Base-by-base conservation (phyloP, 1,139 yeast genomes). In the Taphrina confusa region DNA sequence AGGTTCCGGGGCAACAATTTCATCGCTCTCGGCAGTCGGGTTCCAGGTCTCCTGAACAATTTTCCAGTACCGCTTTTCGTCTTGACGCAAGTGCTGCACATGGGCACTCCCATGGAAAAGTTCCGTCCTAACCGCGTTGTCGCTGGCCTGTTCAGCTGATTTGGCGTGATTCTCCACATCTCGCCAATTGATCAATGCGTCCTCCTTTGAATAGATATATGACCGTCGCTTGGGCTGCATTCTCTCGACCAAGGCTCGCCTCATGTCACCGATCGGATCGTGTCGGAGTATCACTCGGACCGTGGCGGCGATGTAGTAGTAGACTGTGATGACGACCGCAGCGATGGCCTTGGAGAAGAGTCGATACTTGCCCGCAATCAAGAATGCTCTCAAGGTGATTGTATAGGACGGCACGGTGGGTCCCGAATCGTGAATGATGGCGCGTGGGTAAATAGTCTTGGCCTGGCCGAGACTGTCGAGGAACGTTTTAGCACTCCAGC, bases 251-350 rank as follows among this genome's bases (percentile, higher is more conserved):
- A 33, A 16, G 9, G 28, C 42, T 14, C 23, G 31, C 2, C 52
- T 31, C 52, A 47, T 25, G 27, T 31, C 39, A 11, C 42, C 42
- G 0, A 47, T 22, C 5, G 42, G 42, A 34, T 47, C 42, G 18
- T 42, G 40, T 1, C 42, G 37, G 4, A 31, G 30, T 16, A 28
- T 12, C n/a, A 18, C 14, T 18, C 33, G 23, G 14, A 33, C 28
- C 4, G 34, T n/a, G 27, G 12, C 20, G 8, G 42, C n/a, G 31
- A 47, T 28, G 14, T 14, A 47, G 30, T 47, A 47, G 52, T 47
- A 47, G 31, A 47, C 33, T 9, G 52, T 47, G 28, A 47, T 47
- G 40, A 47, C 52, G 20, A 47, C 52, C 20, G 52, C 23, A 2
- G 52, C 52, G 12, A 47, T 31, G 12, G 52, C 52, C 22, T 22